These are phyloP conservation scores for Penicillium soppii DNA, from an alignment of 495 filamentous ascomycete genomes.

Conservation along the genomic window DNA sequence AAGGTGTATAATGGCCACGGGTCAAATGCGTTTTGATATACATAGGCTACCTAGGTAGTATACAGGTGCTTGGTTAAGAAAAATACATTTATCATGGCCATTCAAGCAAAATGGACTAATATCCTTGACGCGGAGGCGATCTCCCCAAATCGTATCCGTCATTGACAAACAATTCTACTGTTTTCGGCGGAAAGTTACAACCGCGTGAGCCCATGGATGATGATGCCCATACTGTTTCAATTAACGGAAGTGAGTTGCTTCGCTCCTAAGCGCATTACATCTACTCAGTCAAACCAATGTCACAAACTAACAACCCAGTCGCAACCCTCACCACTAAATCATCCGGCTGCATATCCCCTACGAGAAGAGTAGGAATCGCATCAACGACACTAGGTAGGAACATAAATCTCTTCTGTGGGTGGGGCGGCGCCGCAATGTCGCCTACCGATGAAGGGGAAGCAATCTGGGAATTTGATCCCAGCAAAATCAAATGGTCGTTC, in stretches of 20 bases:
- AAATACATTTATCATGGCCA: neutral
- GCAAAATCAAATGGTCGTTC: constrained; percentile 25
- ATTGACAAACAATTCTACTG: constrained; percentile 62
- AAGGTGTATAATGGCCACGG: too few species aligned
- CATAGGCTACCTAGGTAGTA: too few species aligned
- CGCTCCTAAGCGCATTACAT: too few species aligned
- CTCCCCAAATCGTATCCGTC: constrained; percentile 68
- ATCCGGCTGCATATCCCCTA: constrained; percentile 20
- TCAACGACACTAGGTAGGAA: constrained; percentile 38
- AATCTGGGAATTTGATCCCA: constrained; percentile 47
- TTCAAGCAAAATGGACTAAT: constrained; percentile 2
- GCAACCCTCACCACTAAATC: neutral
- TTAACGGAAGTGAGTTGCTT: constrained; percentile 32
- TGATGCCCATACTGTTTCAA: constrained; percentile 63
- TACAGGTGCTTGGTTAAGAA: too few species aligned
- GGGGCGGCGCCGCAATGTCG: constrained; percentile 52
- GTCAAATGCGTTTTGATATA: too few species aligned
- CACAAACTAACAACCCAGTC: neutral
- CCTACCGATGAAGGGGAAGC: constrained; percentile 53
- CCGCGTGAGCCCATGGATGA: constrained; percentile 60
- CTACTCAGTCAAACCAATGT: too few species aligned
- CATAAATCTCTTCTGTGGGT: constrained; percentile 57
- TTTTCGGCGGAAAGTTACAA: constrained; percentile 43
- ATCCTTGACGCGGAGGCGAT: constrained; percentile 38
- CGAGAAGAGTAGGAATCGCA: constrained; percentile 51